Evolutionary conservation across 306 rosid genomes (phyloP).

Genomic region (Pterocarpus macrocarpus): DNA sequence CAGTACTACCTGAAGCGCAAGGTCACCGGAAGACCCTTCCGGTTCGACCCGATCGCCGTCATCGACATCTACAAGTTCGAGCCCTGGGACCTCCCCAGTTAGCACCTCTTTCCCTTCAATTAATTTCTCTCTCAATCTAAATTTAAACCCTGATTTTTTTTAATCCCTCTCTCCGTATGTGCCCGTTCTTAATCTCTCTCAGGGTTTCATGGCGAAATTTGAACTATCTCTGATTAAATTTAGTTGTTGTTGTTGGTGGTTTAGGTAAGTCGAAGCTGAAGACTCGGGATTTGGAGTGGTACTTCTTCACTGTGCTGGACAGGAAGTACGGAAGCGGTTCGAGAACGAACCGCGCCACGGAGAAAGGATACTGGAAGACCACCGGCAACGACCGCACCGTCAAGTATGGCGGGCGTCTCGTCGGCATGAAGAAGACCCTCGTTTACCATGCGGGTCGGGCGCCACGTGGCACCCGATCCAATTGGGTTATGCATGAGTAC

Average conservation of each 20-base stretch:
- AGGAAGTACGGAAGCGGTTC: constrained; percentile 83
- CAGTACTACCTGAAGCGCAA: constrained; percentile 78
- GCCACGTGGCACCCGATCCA: constrained; percentile 74
- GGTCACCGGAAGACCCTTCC: constrained; percentile 61
- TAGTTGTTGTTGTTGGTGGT: background rate
- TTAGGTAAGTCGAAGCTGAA: constrained; percentile 78
- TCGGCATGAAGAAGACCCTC: constrained; percentile 94
- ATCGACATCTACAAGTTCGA: constrained; percentile 82
- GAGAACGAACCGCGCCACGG: constrained; percentile 92
- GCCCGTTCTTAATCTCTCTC: background rate
- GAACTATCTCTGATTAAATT: background rate
- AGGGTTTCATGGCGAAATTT: background rate
- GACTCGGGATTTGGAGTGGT: constrained; percentile 89
- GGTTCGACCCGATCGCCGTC: constrained; percentile 67
- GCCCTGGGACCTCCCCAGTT: constrained; percentile 97
- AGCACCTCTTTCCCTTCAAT: background rate
- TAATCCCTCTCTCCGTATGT: background rate
- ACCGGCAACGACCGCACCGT: constrained; percentile 87
- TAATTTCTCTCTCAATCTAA: background rate
- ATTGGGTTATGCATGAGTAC: constrained; percentile 99
- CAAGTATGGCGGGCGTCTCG: constrained; percentile 43
- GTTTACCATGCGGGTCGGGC: constrained; percentile 90
- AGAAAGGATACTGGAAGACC: constrained; percentile 93
- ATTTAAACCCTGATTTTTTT: background rate
- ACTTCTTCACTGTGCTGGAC: constrained; percentile 82